Evolutionary conservation across 768 basidiomycete genomes (phyloP), one percentile per base, ranked within the genome.

Genomic region (Peribolospora kevripleyi): DNA sequence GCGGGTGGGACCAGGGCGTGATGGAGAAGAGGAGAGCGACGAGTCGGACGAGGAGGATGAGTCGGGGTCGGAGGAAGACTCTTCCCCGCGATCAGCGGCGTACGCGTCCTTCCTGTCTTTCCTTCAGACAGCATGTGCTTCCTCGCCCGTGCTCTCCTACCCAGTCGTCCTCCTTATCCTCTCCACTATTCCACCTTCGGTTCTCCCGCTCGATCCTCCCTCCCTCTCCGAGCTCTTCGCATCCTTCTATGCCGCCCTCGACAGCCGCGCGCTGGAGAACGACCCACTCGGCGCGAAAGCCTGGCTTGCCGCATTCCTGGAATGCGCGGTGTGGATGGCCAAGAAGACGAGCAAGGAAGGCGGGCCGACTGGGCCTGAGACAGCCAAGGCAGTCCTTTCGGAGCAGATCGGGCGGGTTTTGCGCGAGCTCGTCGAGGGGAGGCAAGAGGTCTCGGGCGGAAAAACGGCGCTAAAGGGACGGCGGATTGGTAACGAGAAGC

Each of bases 241-340:
- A 0, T 76, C 84, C 0, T 78, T 95, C 61, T 93, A 88, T 86
- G 75, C 78, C 11, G 86, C 84, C 0, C 66, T 84, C 1, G 78
- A 82, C 52, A 75, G 76, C 5, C 74, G 76, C 36, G 77, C 80
- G 0, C 70, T 83, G 4, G 75, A 72, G 42, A 70, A 77, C 0
- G 71, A 80, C 49, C 50, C 64, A 75, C 75, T 4, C 25, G 54
- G 54, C 6, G 73, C 77, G 0, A 60, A 59, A 42, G 78, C 83
- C 7, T 82, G 87, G 67, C 68, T 81, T 13, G 71, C 75, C 0
- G 74, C 82, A 0, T 62, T 84, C 3, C 66, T 83, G 6, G 88
- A 93, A 66, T 83, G 78, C 60, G 63, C 76, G 9, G 67, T 76
- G 0, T 81, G 80, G 61, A 67, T 83, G 25, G 59, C 75, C 46